Evolutionary conservation across 1,139 yeast genomes (phyloP).

Genomic region (Debaryomyces fabryi): DNA sequence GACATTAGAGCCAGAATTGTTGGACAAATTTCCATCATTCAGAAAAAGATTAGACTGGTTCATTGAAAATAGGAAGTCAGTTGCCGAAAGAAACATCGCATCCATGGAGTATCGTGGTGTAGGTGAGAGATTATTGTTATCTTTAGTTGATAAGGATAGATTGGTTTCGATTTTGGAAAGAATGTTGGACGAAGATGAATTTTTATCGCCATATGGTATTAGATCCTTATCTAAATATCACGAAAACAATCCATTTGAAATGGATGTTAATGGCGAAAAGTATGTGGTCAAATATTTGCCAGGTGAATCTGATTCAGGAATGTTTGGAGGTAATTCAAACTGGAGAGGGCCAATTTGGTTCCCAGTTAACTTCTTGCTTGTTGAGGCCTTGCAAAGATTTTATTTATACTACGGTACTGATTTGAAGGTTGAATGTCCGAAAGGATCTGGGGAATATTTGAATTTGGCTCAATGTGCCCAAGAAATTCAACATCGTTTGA

Average conservation of each 20-base stretch:
- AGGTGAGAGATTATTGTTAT: slow-evolving; percentile 79
- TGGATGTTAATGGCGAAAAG: slow-evolving; percentile 80
- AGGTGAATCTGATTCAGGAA: slow-evolving; percentile 92
- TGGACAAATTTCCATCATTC: slow-evolving; percentile 81
- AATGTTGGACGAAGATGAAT: slow-evolving; percentile 88
- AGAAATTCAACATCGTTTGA: slow-evolving; percentile 85
- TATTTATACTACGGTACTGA: slow-evolving; percentile 88
- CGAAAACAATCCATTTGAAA: slow-evolving; percentile 81
- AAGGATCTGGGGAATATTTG: slow-evolving; percentile 77
- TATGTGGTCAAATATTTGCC: slow-evolving; percentile 82
- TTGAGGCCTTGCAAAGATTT: slow-evolving; percentile 88
- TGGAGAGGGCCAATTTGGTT: slow-evolving; percentile 99
- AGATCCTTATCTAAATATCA: slow-evolving; percentile 89
- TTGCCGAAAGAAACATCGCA: slow-evolving; percentile 89
- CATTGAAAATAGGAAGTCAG: slow-evolving; percentile 65
- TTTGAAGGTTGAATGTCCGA: slow-evolving; percentile 88
- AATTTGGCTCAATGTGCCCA: slow-evolving; percentile 93
- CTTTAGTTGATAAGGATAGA: slow-evolving; percentile 83
- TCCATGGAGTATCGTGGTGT: slow-evolving; percentile 85
- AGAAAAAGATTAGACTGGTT: slow-evolving; percentile 89
- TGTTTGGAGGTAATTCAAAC: slow-evolving; percentile 96
- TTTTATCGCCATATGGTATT: slow-evolving; percentile 84
- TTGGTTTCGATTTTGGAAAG: slow-evolving; percentile 73
- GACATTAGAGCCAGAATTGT: slow-evolving; percentile 84
- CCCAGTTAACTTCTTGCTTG: slow-evolving; percentile 85